A percentile compares a stretch with the other conserved stretches of the same genome.
These are phyloP conservation scores for Pythium grandisporangium DNA, from an alignment of 352 stramenopile species.

Conservation along the genomic window DNA sequence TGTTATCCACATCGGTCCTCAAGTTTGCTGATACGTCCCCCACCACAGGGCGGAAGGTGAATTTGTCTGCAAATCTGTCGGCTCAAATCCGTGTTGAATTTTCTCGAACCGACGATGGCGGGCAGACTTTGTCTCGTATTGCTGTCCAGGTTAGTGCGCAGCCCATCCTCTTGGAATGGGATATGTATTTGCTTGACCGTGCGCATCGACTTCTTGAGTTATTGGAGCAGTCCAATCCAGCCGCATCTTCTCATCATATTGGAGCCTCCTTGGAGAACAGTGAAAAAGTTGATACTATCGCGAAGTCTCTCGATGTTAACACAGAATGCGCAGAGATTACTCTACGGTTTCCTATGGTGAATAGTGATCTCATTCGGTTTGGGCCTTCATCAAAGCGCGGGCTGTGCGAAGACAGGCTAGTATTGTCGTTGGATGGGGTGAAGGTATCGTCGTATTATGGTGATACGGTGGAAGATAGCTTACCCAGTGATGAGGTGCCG, in stretches of 20 bases:
- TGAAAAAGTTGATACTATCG: slow-evolving; percentile 12
- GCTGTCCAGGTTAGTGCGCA: slow-evolving; percentile 62
- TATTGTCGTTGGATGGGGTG: slow-evolving; percentile 58
- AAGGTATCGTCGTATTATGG: slow-evolving; percentile 29
- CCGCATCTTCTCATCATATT: too few relatives aligned
- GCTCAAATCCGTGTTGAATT: slow-evolving; percentile 59
- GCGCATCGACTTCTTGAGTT: slow-evolving; percentile 62
- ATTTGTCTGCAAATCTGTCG: slow-evolving; percentile 61
- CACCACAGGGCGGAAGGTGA: slow-evolving; percentile 39
- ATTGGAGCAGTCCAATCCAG: slow-evolving; percentile 39
- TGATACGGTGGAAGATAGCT: neutral
- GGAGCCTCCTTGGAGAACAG: too few relatives aligned
- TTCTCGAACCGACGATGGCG: slow-evolving; percentile 20
- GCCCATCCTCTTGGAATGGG: slow-evolving; percentile 72
- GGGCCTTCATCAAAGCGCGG: slow-evolving; percentile 66
- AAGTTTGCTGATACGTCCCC: slow-evolving; percentile 54
- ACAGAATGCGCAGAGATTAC: slow-evolving; percentile 67
- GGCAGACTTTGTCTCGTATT: slow-evolving; percentile 22
- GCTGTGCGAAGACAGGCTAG: slow-evolving; percentile 72
- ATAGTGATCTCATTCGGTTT: slow-evolving; percentile 76
- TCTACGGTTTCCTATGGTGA: slow-evolving; percentile 79
- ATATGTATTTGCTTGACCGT: slow-evolving; percentile 83
- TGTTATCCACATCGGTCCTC: slow-evolving; percentile 54
- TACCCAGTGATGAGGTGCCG: neutral
- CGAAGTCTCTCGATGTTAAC: slow-evolving; percentile 56